These are phyloP conservation scores for Populus pruinosa DNA, from an alignment of 345 rosid species.

Conservation along the genomic window DNA sequence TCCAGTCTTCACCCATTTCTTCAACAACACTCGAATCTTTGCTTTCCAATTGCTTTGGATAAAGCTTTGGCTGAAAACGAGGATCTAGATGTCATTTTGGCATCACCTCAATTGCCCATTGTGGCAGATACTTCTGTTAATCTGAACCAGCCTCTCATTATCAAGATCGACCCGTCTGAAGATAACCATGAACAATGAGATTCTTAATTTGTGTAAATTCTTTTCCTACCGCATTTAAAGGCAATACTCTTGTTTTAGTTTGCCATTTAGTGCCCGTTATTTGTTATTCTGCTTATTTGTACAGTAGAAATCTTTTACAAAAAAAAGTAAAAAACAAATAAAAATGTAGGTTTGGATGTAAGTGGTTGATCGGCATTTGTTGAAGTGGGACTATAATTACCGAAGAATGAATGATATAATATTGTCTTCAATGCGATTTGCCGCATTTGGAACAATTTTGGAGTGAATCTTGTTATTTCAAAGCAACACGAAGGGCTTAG, in stretches of 20 bases:
- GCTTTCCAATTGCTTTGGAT: slow-evolving; percentile 41
- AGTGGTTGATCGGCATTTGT: slow-evolving; percentile 16
- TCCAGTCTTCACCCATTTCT: not conserved
- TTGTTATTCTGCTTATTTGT: slow-evolving; percentile 24
- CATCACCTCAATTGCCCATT: slow-evolving; percentile 41
- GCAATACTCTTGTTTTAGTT: not conserved
- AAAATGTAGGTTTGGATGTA: slow-evolving; percentile 13
- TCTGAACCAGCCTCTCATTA: slow-evolving; percentile 65
- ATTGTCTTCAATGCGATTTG: not conserved
- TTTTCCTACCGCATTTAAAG: slow-evolving; percentile 5
- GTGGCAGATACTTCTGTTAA: slow-evolving; percentile 37
- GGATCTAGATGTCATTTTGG: slow-evolving; percentile 39
- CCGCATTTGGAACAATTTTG: not conserved
- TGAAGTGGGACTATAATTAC: slow-evolving; percentile 1
- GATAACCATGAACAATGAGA: slow-evolving; percentile 40
- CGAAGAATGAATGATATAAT: slow-evolving; percentile 1
- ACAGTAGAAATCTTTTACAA: slow-evolving; percentile 18
- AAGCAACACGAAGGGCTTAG: too few relatives aligned
- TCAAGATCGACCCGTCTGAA: slow-evolving; percentile 61
- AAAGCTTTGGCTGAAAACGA: slow-evolving; percentile 93
- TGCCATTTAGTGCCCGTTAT: slow-evolving; percentile 13
- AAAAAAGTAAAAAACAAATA: not conserved
- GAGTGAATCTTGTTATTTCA: too few relatives aligned
- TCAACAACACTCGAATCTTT: not conserved
- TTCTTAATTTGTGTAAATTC: slow-evolving; percentile 38